Percentiles rank a stretch among this genome's conserved stretches.
Evolutionary conservation across 371 early-diverging fungal genomes (phyloP).

Genomic region (Haplosporangium sp.): DNA sequence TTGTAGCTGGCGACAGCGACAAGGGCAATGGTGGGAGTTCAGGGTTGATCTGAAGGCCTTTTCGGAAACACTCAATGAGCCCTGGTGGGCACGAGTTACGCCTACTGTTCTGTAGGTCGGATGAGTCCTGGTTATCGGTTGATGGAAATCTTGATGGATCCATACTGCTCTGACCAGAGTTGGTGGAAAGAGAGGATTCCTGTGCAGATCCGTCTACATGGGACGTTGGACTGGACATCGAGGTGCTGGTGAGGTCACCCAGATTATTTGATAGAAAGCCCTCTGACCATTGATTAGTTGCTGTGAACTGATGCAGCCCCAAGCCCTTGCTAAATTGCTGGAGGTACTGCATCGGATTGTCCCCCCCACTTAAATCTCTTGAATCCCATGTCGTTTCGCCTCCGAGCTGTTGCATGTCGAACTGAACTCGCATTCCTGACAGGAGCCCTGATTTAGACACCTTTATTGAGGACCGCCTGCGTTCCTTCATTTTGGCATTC

Average conservation of each 20-base stretch:
- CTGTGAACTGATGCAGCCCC: too few species aligned
- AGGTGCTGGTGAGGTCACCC: too few species aligned
- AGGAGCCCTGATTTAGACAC: background rate
- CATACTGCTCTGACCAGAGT: background rate
- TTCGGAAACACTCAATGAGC: slow-evolving; percentile 18
- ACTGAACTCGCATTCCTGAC: slow-evolving; percentile 20
- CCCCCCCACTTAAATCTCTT: background rate
- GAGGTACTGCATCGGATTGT: background rate
- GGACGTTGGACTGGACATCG: too few species aligned
- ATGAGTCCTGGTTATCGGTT: background rate
- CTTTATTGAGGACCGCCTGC: slow-evolving; percentile 31
- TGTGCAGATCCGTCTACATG: background rate
- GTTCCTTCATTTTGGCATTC: slow-evolving; percentile 8
- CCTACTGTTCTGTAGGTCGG: slow-evolving; percentile 4
- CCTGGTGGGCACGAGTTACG: slow-evolving; percentile 44
- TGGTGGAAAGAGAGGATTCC: background rate
- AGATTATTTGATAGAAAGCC: too few species aligned
- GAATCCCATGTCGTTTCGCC: background rate
- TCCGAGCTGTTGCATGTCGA: slow-evolving; percentile 11
- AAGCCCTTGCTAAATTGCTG: background rate
- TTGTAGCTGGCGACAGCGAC: too few species aligned
- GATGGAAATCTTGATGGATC: background rate
- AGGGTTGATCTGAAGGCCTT: slow-evolving; percentile 9
- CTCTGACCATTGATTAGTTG: too few species aligned
- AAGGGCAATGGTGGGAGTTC: background rate